Evolutionary conservation across 139 green algal genomes (phyloP).

Genomic region (Chlorella sorokiniana): DNA sequence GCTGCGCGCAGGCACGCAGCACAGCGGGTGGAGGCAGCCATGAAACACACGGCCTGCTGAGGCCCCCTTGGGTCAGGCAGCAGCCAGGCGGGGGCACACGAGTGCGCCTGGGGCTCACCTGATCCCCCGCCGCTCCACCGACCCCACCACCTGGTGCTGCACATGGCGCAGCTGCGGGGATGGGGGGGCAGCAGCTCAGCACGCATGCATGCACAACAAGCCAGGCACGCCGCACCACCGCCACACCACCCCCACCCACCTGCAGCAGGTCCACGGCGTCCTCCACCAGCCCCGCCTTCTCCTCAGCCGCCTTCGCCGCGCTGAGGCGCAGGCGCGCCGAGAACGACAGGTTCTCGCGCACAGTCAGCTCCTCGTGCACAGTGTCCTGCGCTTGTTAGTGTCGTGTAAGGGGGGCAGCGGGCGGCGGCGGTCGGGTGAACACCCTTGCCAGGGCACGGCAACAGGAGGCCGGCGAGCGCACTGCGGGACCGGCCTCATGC

Average conservation of each 20-base stretch:
- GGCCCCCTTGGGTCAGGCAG: too few species aligned
- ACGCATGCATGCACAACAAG: neutral
- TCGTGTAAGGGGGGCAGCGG: too few species aligned
- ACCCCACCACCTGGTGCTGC: conserved; percentile 64
- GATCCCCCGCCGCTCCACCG: conserved; percentile 59
- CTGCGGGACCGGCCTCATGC: too few species aligned
- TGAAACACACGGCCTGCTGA: too few species aligned
- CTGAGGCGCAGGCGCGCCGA: conserved; percentile 62
- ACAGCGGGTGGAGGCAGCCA: neutral
- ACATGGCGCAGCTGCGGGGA: conserved; percentile 41
- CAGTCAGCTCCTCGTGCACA: conserved; percentile 65
- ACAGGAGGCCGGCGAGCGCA: too few species aligned
- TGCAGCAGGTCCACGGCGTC: conserved; percentile 4
- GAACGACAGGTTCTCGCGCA: conserved; percentile 78
- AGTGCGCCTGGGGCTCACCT: conserved; percentile 6
- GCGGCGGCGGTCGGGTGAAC: too few species aligned
- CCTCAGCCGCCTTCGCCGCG: conserved; percentile 24
- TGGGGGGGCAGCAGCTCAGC: neutral
- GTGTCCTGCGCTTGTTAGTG: conserved; percentile 42
- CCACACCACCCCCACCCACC: neutral
- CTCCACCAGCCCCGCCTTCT: conserved; percentile 48
- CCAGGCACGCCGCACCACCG: conserved; percentile 15
- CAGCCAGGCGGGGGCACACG: neutral
- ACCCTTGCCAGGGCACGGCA: too few species aligned
- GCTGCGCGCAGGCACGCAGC: conserved; percentile 15